Conservation (phyloP, 192 early-diverging fungal genomes). For the Phlyctochytrium bullatum region DNA sequence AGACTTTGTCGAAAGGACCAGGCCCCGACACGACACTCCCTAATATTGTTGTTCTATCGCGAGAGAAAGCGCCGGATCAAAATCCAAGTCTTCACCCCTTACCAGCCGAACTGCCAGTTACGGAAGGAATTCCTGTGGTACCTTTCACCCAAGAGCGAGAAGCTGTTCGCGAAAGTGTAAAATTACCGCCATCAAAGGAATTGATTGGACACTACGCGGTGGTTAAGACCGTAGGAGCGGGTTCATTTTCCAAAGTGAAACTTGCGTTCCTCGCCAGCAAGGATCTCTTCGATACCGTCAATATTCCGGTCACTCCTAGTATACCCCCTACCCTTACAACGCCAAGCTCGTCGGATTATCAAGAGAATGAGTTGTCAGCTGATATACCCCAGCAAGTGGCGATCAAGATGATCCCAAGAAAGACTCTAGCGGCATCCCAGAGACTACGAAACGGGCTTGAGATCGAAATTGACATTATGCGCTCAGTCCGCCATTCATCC, state of each 20-base stretch:
- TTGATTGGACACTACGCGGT: conserved; percentile 23
- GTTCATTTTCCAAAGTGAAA: conserved; percentile 61
- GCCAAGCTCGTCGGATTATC: too few species aligned
- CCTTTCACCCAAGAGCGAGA: too few species aligned
- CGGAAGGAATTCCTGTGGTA: too few species aligned
- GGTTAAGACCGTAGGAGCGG: conserved; percentile 46
- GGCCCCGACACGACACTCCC: too few species aligned
- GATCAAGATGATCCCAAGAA: conserved; percentile 53
- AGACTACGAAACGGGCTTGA: conserved; percentile 32
- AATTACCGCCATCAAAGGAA: too few species aligned
- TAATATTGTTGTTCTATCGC: too few species aligned
- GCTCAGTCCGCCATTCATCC: conserved; percentile 64
- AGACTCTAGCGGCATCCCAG: conserved; percentile 35
- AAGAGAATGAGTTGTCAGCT: background rate
- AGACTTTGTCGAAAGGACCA: too few species aligned
- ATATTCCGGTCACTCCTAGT: background rate
- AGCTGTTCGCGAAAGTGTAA: too few species aligned
- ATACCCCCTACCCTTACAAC: too few species aligned
- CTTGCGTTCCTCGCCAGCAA: conserved; percentile 42
- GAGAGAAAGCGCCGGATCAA: too few species aligned
- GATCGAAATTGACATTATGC: conserved; percentile 20
- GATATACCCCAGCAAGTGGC: conserved; percentile 44
- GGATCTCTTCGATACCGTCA: conserved; percentile 26
- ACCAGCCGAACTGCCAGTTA: too few species aligned
- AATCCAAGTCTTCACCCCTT: too few species aligned